A percentile compares a stretch with the other conserved stretches of the same genome.
These are phyloP conservation scores for Alternaria conjuncta DNA, from an alignment of 2,329 filamentous ascomycete species.

Conservation along the genomic window DNA sequence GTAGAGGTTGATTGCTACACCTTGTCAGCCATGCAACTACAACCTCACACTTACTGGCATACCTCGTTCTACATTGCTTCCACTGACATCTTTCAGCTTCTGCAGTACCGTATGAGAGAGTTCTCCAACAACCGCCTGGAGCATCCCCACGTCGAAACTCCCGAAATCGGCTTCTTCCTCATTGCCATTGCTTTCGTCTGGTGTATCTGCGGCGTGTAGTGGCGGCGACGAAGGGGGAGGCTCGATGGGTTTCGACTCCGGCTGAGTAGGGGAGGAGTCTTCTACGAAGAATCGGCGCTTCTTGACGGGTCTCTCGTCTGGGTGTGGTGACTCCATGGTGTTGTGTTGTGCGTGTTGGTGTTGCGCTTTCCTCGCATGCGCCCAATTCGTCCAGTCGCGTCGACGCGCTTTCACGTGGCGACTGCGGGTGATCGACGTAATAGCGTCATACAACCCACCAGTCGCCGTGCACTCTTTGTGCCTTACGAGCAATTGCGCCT, in stretches of 20 bases:
- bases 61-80: conserved; percentile 61
- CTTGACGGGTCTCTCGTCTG: conserved; percentile 64
- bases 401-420: conserved; percentile 42
- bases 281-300: conserved; percentile 69
- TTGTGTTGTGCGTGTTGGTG: conserved; percentile 9
- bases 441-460: conserved; percentile 36
- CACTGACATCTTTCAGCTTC: conserved; percentile 58
- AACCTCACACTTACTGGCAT: conserved; percentile 2
- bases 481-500: conserved; percentile 6
- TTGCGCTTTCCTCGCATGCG: conserved; percentile 3
- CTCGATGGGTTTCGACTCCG: conserved; percentile 24
- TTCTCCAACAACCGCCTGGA: conserved; percentile 65
- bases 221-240: conserved; percentile 42
- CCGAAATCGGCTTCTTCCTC: conserved; percentile 22
- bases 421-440: conserved; percentile 27
- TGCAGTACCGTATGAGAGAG: conserved; percentile 54
- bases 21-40: conserved; percentile 14
- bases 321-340: conserved; percentile 49
- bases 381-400: conserved; percentile 30
- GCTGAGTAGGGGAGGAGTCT: conserved; percentile 47
- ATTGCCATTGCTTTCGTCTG: conserved; percentile 10
- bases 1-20: conserved; percentile 66
- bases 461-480: conserved; percentile 16
- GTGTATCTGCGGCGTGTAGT: conserved; percentile 14
- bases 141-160: conserved; percentile 62